A percentile compares a stretch with the other conserved stretches of the same genome.
These are phyloP conservation scores for Yarrowia keelungensis DNA, from an alignment of 805 yeast genomes.

Conservation along the genomic window DNA sequence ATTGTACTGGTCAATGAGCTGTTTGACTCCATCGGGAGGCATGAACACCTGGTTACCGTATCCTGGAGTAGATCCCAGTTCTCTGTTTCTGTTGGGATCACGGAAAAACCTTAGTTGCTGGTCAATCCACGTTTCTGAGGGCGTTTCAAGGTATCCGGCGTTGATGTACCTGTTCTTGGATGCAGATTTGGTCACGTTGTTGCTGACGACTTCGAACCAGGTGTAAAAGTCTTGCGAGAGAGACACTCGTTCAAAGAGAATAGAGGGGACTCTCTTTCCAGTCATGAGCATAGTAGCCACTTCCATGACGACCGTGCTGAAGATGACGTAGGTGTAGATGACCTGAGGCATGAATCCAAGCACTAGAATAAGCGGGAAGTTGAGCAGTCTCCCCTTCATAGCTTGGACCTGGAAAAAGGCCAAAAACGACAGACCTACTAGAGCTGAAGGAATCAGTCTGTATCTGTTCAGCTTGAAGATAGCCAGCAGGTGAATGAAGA, in stretches of 20 bases:
- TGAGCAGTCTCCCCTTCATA: conserved; percentile 53
- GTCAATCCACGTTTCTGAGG: conserved; percentile 30
- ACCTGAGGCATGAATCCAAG: conserved; percentile 74
- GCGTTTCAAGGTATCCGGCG: conserved; percentile 23
- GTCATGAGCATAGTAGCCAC: conserved; percentile 31
- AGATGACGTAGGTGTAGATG: conserved; percentile 58
- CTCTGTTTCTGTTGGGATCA: not conserved
- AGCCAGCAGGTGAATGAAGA: conserved; percentile 69
- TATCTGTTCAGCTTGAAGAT: conserved; percentile 59
- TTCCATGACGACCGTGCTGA: conserved; percentile 40
- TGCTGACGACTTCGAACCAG: conserved; percentile 27
- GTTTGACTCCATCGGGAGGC: conserved; percentile 25
- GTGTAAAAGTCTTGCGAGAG: conserved; percentile 19
- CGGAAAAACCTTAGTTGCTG: conserved; percentile 9
- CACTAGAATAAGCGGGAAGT: conserved; percentile 63
- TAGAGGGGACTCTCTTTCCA: conserved; percentile 29
- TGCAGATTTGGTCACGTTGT: conserved; percentile 19
- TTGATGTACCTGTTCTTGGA: conserved; percentile 33
- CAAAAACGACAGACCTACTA: conserved; percentile 63
- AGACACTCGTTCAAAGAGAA: conserved; percentile 19
- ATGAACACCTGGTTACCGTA: conserved; percentile 33
- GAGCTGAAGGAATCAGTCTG: conserved; percentile 67
- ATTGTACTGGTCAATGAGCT: conserved; percentile 30
- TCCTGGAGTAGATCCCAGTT: not conserved
- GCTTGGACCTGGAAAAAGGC: conserved; percentile 56